phyloP scores from a whole-genome alignment of 2,329 filamentous ascomycete species.

The Aspergillus flavus region DNA sequence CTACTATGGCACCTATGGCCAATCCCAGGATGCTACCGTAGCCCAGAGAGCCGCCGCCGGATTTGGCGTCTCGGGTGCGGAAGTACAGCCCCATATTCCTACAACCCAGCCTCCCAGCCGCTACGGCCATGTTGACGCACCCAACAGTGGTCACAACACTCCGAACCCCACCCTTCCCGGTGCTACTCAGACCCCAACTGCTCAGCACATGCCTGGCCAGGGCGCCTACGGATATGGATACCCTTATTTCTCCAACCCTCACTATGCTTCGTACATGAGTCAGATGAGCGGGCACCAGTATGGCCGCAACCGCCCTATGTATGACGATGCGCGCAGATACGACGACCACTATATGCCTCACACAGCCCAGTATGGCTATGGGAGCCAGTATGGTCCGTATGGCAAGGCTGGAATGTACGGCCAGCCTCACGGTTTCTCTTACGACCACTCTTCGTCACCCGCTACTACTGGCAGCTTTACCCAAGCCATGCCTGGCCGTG shows the following conservation, averaged over 20 bases:
- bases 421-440: conserved; percentile 65
- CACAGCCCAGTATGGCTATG: conserved; percentile 57
- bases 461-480: conserved; percentile 57
- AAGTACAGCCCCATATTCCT: conserved; percentile 62
- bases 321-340: conserved; percentile 52
- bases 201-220: conserved; percentile 57
- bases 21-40: conserved; percentile 73
- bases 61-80: conserved; percentile 65
- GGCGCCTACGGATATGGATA: conserved; percentile 62
- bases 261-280: conserved; percentile 65
- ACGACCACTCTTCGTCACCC: conserved; percentile 67
- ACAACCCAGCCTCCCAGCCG: conserved; percentile 76
- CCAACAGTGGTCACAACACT: conserved; percentile 87
- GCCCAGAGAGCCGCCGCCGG: conserved; percentile 76
- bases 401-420: conserved; percentile 65
- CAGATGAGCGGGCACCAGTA: conserved; percentile 51
- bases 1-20: conserved; percentile 66
- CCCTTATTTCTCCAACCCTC: conserved; percentile 63
- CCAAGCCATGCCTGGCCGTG: conserved; percentile 49
- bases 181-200: conserved; percentile 57
- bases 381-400: conserved; percentile 54
- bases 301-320: conserved; percentile 53
- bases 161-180: conserved; percentile 73
- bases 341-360: conserved; percentile 52
- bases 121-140: conserved; percentile 68